phyloP scores from a whole-genome alignment of 495 filamentous ascomycete species.

The Thermothielavioides terrestris region DNA sequence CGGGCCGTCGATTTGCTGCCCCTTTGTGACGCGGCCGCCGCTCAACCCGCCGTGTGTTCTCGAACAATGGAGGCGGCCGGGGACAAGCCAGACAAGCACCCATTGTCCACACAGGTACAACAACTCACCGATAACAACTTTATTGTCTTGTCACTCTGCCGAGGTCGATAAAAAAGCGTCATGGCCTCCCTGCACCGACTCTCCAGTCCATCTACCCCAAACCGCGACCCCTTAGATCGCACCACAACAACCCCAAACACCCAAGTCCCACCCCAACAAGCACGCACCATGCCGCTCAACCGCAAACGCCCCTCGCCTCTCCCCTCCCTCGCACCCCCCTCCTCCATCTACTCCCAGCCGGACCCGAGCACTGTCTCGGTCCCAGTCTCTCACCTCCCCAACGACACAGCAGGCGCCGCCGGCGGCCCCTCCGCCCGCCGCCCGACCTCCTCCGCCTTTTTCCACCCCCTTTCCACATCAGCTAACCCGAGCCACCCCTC shows the following conservation, averaged over 20 bases:
- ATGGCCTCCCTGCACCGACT: too few species aligned
- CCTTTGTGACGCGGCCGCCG: too few species aligned
- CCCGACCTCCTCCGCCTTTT: neutral
- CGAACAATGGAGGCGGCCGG: too few species aligned
- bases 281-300: neutral
- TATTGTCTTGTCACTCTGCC: too few species aligned
- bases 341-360: neutral
- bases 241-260: neutral
- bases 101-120: too few species aligned
- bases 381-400: neutral
- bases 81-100: too few species aligned
- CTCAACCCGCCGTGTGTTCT: too few species aligned
- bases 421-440: neutral
- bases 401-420: neutral
- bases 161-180: too few species aligned
- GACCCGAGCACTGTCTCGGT: neutral
- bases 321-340: neutral
- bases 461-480: neutral
- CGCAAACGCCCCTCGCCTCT: neutral
- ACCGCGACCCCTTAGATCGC: too few species aligned
- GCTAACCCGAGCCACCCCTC: neutral
- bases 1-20: too few species aligned
- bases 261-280: neutral
- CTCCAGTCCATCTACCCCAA: too few species aligned
- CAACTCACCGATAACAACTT: too few species aligned